These are phyloP conservation scores for Crotalaria pallida DNA, from an alignment of 306 rosid genomes.

Conservation along the genomic window DNA sequence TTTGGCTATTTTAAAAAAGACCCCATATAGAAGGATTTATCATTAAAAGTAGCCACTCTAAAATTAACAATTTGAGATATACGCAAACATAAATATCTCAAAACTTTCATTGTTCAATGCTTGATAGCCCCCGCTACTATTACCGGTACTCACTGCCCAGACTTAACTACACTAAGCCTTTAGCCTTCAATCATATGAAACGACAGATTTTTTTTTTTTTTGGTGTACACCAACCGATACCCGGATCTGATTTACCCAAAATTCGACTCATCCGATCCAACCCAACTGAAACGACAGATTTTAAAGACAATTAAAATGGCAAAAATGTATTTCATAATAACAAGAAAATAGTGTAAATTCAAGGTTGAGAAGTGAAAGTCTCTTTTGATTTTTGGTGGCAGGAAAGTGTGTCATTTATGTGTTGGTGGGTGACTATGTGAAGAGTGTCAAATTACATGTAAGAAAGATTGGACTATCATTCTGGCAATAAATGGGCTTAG, in stretches of 20 bases:
- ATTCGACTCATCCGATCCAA: too few relatives aligned
- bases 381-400: background rate
- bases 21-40: background rate
- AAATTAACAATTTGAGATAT: background rate
- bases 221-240: too few relatives aligned
- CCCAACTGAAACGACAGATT: too few relatives aligned
- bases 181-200: too few relatives aligned
- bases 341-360: background rate
- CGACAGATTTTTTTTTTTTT: too few relatives aligned
- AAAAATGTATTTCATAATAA: too few relatives aligned
- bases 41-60: background rate
- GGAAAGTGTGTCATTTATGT: background rate
- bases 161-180: background rate
- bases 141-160: too few relatives aligned
- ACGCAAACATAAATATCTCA: background rate
- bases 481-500: background rate
- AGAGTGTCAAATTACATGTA: slow-evolving; percentile 1
- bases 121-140: background rate
- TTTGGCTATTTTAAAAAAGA: background rate
- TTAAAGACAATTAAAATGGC: too few relatives aligned
- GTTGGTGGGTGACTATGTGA: background rate
- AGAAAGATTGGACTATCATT: slow-evolving; percentile 17
- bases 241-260: too few relatives aligned
- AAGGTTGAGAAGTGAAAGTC: background rate
- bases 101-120: background rate